Base-by-base conservation (phyloP, 73 alveolate species). In the Strombidium stylifer region DNA sequence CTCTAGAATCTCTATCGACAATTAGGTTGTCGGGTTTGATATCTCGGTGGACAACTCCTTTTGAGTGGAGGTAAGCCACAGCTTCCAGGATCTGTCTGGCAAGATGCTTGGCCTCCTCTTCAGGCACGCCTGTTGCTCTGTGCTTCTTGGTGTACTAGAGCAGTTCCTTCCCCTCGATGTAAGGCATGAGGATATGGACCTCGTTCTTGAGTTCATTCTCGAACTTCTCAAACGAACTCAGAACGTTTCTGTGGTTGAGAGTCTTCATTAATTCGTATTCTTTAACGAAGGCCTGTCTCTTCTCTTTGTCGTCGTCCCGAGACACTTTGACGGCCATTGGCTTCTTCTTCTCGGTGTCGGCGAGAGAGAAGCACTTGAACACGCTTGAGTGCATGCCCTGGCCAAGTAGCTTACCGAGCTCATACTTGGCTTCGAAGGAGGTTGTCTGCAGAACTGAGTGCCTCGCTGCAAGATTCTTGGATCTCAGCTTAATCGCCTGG, bases 11-110 rank as follows among this genome's bases (percentile, higher is more conserved):
- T 20, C 76, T 74, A n/a, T 81, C 72, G 15, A 84, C 78, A 26
- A 77, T 49, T 40, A 84, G 71, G 34, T 84, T 84, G 37, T 65
- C 69, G 10, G 86, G 84, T 37, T 84, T 84, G 41, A 84, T 65
- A 49, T 84, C 94, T 32, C 94, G 58, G 47, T 84, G 94, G 70
- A 75, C 58, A 44, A 84, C 76, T 25, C 82, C 78, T 19, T 84
- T 58, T 62, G 48, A 16, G 49, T 84, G 94, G 44, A 84, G 72
- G 50, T 62, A 77, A 37, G 76, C 81, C 32, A 84, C 69, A 5
- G 86, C 89, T 27, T 44, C 50, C 56, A 75, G 58, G 48, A 84
- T 50, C 75, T 75, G 64, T 31, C 52, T 68, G 35, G 77, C 56
- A 53, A 76, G 53, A 31, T 46, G 41, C 50, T 71, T 54, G 2